Percentiles rank a stretch among this genome's conserved stretches.
These are phyloP conservation scores for Balamuthia mandrillaris DNA, from an alignment of 208 protist species.

Conservation along the genomic window DNA sequence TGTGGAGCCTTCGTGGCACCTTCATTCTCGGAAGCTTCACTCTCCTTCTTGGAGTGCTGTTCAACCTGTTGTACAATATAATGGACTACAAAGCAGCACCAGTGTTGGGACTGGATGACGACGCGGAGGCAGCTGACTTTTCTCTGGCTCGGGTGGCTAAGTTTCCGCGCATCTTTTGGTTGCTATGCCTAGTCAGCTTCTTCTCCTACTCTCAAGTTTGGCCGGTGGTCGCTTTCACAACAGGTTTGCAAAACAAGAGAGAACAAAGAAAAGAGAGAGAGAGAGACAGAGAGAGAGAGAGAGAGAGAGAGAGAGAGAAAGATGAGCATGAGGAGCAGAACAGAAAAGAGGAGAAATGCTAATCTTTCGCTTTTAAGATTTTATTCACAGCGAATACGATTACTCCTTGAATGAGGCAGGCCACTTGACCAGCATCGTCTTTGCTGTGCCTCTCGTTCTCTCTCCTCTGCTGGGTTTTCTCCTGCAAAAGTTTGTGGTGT, in stretches of 20 bases:
- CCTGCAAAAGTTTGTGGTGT: background rate
- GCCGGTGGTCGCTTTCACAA: background rate
- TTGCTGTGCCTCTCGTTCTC: background rate
- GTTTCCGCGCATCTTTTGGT: background rate
- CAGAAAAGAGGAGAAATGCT: too few species aligned
- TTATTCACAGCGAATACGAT: background rate
- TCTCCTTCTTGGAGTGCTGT: background rate
- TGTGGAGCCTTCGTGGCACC: background rate
- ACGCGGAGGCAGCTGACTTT: slow-evolving; percentile 4
- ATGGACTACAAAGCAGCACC: background rate
- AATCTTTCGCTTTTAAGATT: too few species aligned
- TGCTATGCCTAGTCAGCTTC: background rate
- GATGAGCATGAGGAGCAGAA: too few species aligned
- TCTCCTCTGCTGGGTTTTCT: background rate
- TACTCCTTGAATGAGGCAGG: background rate
- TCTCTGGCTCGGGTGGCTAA: background rate
- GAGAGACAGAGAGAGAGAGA: too few species aligned
- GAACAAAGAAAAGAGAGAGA: too few species aligned
- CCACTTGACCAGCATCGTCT: background rate
- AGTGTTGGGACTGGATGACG: background rate
- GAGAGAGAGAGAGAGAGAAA: too few species aligned
- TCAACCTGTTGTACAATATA: background rate
- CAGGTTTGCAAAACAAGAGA: too few species aligned
- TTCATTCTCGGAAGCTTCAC: background rate
- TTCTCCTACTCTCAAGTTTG: slow-evolving; percentile 16